Conservation (phyloP, 2,329 filamentous ascomycete genomes). For the Calycina marina region DNA sequence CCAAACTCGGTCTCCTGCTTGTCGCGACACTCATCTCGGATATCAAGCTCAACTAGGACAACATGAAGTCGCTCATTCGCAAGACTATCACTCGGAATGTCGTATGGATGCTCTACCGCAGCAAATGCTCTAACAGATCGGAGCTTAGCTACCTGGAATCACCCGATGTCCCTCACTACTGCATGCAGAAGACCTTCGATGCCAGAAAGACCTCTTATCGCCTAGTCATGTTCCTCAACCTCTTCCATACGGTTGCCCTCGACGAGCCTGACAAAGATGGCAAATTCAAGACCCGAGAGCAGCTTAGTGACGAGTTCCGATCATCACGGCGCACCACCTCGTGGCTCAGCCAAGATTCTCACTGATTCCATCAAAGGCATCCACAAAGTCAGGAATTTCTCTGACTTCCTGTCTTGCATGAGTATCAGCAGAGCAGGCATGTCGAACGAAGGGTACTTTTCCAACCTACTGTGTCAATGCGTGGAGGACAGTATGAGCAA, state of each 20-base stretch:
- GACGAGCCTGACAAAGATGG: slow-evolving; percentile 14
- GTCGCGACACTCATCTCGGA: slow-evolving; percentile 32
- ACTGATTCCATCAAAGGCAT: slow-evolving; percentile 30
- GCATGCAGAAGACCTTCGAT: slow-evolving; percentile 31
- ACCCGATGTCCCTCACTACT: slow-evolving; percentile 28
- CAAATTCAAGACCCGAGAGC: slow-evolving; percentile 21
- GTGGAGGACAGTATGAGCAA: slow-evolving; percentile 22
- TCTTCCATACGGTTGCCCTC: slow-evolving; percentile 32
- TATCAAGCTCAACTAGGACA: slow-evolving; percentile 24
- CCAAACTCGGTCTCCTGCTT: slow-evolving; percentile 34
- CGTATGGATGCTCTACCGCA: slow-evolving; percentile 32
- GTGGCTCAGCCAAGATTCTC: slow-evolving; percentile 26
- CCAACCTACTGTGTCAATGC: slow-evolving; percentile 23
- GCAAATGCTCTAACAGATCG: slow-evolving; percentile 20
- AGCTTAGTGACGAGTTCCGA: slow-evolving; percentile 30
- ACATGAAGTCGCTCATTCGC: slow-evolving; percentile 29
- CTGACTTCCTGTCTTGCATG: slow-evolving; percentile 29
- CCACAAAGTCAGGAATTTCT: slow-evolving; percentile 28
- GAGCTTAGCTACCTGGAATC: slow-evolving; percentile 33
- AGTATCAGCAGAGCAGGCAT: slow-evolving; percentile 22
- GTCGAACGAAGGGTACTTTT: slow-evolving; percentile 18
- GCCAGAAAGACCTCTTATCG: slow-evolving; percentile 33
- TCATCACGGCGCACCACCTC: slow-evolving; percentile 30
- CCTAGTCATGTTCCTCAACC: slow-evolving; percentile 36
- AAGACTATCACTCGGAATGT: slow-evolving; percentile 36